Evolutionary conservation across 2,329 filamentous ascomycete genomes (phyloP).

Genomic region (Beauveria rudraprayagi): DNA sequence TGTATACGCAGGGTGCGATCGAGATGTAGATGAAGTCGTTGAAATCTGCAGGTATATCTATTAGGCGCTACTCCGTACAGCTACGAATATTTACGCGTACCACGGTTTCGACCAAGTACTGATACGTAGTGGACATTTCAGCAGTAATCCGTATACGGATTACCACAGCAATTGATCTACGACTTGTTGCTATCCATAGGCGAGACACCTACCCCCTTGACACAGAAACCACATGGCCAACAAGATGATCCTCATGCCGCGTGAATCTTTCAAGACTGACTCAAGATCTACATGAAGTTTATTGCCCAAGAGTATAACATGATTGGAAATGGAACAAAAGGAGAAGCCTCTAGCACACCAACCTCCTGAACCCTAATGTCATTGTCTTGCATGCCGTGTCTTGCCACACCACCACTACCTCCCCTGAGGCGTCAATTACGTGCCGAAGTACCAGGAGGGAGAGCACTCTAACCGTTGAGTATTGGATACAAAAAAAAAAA

Average conservation of each 20-base stretch:
- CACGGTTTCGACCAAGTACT: too few relatives aligned
- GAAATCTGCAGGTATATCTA: too few relatives aligned
- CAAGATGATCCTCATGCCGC: neutral
- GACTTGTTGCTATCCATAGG: neutral
- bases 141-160: too few relatives aligned
- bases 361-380: neutral
- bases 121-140: too few relatives aligned
- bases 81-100: too few relatives aligned
- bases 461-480: neutral
- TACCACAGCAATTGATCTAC: neutral
- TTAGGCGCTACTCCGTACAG: too few relatives aligned
- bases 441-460: neutral
- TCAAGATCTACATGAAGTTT: too few relatives aligned
- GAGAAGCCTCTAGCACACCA: neutral
- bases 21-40: too few relatives aligned
- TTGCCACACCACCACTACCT: neutral
- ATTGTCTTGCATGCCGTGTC: conserved; percentile 8
- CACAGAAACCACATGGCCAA: neutral
- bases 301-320: too few relatives aligned
- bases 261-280: neutral
- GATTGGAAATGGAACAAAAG: neutral
- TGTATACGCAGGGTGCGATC: neutral
- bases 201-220: neutral
- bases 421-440: neutral
- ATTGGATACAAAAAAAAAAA: neutral